These are phyloP conservation scores for Elaeagnus macrophylla DNA, from an alignment of 306 rosid species.

Conservation along the genomic window DNA sequence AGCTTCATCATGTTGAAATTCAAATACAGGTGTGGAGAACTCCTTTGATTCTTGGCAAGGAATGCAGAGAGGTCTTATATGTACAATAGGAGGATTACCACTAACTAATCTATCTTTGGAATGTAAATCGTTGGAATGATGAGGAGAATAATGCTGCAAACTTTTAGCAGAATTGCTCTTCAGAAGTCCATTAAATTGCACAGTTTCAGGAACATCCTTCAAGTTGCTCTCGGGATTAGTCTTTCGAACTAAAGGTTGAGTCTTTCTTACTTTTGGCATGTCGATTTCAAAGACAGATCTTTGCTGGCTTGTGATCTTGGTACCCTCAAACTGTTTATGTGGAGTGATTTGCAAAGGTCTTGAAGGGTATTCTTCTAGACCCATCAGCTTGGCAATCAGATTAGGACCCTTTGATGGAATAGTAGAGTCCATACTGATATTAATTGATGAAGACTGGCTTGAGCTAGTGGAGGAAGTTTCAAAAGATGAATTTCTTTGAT, in stretches of 20 bases:
- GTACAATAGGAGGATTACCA: constrained; percentile 54
- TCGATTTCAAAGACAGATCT: constrained; percentile 46
- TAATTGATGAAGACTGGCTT: constrained; percentile 48
- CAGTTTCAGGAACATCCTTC: constrained; percentile 62
- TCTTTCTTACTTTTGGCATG: constrained; percentile 34
- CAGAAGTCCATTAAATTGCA: constrained; percentile 50
- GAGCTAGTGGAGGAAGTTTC: constrained; percentile 57
- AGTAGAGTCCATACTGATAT: constrained; percentile 34
- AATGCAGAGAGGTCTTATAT: constrained; percentile 54
- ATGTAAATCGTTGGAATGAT: constrained; percentile 16
- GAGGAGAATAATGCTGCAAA: constrained; percentile 16
- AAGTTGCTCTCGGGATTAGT: constrained; percentile 42
- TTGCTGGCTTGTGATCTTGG: constrained; percentile 37
- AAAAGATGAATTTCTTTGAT: constrained; percentile 29
- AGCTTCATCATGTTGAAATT: constrained; percentile 25
- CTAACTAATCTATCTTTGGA: constrained; percentile 12
- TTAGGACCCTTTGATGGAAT: constrained; percentile 46
- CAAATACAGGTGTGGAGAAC: constrained; percentile 18
- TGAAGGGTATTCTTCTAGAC: constrained; percentile 52
- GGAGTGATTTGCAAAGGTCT: constrained; percentile 27
- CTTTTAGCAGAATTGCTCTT: constrained; percentile 35
- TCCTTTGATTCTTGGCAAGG: constrained; percentile 19
- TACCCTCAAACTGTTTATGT: constrained; percentile 38
- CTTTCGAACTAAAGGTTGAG: constrained; percentile 21
- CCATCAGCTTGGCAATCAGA: constrained; percentile 87